Conservation (phyloP, 2,329 filamentous ascomycete genomes). For the Arthrobotrys sphaeroides region DNA sequence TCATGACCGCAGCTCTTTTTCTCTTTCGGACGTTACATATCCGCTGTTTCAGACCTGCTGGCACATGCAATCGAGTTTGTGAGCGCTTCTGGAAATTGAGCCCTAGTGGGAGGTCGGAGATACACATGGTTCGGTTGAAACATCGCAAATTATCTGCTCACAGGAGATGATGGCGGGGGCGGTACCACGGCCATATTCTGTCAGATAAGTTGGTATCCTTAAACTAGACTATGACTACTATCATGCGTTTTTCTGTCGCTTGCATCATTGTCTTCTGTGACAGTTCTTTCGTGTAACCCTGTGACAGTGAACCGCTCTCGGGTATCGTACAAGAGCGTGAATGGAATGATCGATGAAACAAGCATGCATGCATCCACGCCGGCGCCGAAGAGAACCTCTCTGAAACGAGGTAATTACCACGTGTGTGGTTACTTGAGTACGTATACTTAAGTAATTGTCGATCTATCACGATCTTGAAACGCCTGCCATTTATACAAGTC, state of each 20-base stretch:
- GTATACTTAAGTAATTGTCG: no score
- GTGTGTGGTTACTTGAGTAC: no score
- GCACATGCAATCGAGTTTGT: background rate
- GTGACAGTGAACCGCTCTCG: background rate
- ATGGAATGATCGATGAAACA: background rate
- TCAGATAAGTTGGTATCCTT: background rate
- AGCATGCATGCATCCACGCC: no score
- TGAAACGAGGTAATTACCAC: no score
- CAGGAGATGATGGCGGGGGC: background rate
- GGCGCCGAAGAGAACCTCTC: no score
- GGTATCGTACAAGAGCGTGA: background rate
- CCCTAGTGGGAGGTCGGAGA: background rate
- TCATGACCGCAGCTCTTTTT: background rate
- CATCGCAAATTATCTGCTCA: background rate
- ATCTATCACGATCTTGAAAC: no score
- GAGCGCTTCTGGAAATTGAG: constrained; percentile 2
- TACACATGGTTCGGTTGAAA: background rate
- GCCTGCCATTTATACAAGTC: no score
- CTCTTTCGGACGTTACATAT: background rate
- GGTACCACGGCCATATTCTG: no score
- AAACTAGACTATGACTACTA: no score
- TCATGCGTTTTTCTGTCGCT: no score
- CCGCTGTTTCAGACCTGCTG: background rate
- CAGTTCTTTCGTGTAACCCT: constrained; percentile 1
- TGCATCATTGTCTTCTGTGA: background rate